phyloP scores from a whole-genome alignment of 164 flowering plant species.

The Vitis rotundifolia region DNA sequence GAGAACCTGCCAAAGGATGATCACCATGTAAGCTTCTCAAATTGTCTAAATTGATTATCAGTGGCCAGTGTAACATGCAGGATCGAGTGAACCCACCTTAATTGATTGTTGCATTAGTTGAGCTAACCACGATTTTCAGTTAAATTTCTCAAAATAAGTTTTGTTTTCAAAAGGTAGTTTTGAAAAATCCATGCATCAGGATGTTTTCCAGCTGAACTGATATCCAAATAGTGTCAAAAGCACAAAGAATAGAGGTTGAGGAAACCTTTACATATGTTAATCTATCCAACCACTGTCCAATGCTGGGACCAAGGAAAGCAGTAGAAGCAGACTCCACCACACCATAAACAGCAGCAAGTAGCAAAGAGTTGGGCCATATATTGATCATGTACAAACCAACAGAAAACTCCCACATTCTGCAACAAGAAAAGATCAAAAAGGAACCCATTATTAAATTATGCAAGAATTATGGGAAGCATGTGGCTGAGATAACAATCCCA shows the following conservation, averaged over 20 bases:
- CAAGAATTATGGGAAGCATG: neutral
- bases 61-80: neutral
- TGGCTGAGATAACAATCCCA: neutral
- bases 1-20: slow-evolving; percentile 55
- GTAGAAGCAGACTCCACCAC: slow-evolving; percentile 75
- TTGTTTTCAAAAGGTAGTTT: neutral
- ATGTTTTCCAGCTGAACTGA: neutral
- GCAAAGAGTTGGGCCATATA: slow-evolving; percentile 80
- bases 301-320: slow-evolving; percentile 68
- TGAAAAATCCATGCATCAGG: no score
- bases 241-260: neutral
- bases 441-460: neutral
- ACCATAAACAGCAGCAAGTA: slow-evolving; percentile 80
- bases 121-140: neutral
- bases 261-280: slow-evolving; percentile 64
- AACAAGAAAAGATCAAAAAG: slow-evolving; percentile 7
- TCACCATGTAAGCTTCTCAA: neutral
- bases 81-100: neutral
- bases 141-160: neutral
- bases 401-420: slow-evolving; percentile 98
- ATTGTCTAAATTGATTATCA: no score
- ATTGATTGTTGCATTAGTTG: neutral
- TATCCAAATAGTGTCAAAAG: neutral
- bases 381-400: slow-evolving; percentile 86
- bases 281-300: slow-evolving; percentile 71